Evolutionary conservation across 306 rosid genomes (phyloP).

Genomic region (Medicago arabica): DNA sequence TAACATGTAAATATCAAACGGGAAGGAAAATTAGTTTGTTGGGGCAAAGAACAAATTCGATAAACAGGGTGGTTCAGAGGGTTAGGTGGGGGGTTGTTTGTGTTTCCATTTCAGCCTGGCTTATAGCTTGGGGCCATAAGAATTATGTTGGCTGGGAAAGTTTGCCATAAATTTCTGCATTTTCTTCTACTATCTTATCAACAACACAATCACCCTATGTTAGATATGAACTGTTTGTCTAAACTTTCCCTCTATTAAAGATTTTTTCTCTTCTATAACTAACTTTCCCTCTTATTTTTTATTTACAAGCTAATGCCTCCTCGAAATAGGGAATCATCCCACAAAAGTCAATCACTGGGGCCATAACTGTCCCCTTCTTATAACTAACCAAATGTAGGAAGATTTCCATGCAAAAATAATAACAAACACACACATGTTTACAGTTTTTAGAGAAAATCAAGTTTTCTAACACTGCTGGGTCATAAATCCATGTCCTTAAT

Average conservation of each 20-base stretch:
- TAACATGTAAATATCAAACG: not conserved
- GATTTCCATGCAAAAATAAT: not conserved
- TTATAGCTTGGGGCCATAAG: not conserved
- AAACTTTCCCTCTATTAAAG: not conserved
- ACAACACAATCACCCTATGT: not conserved
- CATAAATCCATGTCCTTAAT: constrained; percentile 30
- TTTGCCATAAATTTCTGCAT: not conserved
- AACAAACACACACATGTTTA: not conserved
- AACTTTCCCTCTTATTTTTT: not conserved
- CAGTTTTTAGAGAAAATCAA: not conserved
- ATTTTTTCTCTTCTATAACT: not conserved
- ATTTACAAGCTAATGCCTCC: not conserved
- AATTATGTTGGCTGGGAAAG: not conserved
- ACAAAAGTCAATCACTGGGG: not conserved
- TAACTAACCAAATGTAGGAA: not conserved
- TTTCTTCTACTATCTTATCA: not conserved
- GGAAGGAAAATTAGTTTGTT: not conserved
- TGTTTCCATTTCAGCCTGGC: not conserved
- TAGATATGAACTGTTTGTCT: not conserved
- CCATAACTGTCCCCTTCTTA: not conserved
- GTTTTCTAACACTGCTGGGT: not conserved
- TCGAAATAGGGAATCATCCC: not conserved
- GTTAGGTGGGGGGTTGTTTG: not conserved
- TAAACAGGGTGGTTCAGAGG: not conserved
- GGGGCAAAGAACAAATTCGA: not conserved